Base-by-base conservation (phyloP, 2,329 filamentous ascomycete genomes). In the Niveomyces coronatus region DNA sequence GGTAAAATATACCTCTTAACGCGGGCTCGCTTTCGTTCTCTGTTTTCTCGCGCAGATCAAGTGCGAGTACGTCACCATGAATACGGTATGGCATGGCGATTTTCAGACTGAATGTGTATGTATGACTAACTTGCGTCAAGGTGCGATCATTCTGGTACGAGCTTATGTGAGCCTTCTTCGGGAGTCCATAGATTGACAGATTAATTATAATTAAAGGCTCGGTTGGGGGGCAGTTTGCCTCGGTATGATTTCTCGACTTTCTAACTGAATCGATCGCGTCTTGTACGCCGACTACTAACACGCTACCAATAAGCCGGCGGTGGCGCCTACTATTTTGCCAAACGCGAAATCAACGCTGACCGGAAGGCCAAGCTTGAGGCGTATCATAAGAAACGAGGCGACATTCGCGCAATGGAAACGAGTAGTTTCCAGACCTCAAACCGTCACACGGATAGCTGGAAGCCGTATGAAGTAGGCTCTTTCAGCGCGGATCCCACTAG, bases 321-420 rank as follows among this genome's bases (percentile, higher is more conserved):
- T 47, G 85, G 82, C 46, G 87, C 89, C 53, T 98, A 96, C 70
- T 87, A 85, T 68, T 94, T 95, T 58, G 91, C 91, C 47, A 98
- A 98, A 71, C 74, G 77, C 55, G 81, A 80, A 60, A 94, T 98
- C 72, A 94, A 95, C 57, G 84, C 84, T 49, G 87, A 95, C 62
- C 84, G 89, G 47, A 71, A 75, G 44, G 67, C 76, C 44, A 77
- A 85, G 52, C 75, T 82, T 47, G 74, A 82, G 50, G 78, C 82
- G 44, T 72, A 70, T 42, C 70, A 73, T 39, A 64, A 76, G 49
- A 79, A 82, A 64, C 80, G 72, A 64, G 72, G 71, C 41, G 63
- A 68, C 49, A 64, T 70, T 28, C 62, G 71, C 18, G 66, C 67
- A n/a, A 60, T 78, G 43, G 73, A 79, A 51, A 60, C 71, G 45